Conservation (phyloP, 2,329 filamentous ascomycete species). For the Dactylellina leptospora region DNA sequence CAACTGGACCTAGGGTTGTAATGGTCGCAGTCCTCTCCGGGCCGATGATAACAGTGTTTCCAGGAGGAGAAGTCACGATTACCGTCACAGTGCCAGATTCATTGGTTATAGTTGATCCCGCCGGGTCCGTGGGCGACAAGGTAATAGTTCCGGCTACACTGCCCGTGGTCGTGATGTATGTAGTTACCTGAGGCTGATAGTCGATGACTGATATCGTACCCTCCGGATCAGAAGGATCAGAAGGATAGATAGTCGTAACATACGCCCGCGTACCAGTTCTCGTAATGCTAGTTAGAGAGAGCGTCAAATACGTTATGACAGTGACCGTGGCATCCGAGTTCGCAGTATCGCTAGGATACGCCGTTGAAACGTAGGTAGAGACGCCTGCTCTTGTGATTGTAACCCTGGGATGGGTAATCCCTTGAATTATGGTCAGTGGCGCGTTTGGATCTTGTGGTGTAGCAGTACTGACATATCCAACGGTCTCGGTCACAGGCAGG, state of each 20-base stretch:
- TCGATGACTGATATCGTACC: neutral
- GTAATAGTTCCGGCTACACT: neutral
- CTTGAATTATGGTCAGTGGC: neutral
- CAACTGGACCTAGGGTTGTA: neutral
- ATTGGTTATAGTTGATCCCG: neutral
- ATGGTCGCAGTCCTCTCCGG: neutral
- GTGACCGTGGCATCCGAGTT: neutral
- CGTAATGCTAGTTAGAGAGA: neutral
- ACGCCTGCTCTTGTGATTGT: neutral
- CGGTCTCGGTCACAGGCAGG: neutral
- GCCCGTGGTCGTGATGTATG: neutral
- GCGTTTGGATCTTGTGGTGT: neutral
- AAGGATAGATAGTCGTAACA: neutral
- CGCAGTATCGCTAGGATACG: neutral
- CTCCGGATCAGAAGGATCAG: neutral
- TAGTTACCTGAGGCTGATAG: neutral
- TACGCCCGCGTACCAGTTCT: neutral
- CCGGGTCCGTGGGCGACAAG: neutral
- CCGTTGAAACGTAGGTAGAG: neutral
- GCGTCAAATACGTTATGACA: neutral
- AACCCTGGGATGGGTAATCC: neutral
- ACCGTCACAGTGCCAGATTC: neutral
- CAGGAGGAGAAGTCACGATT: neutral
- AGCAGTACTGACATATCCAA: neutral
- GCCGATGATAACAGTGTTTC: neutral